Base-by-base conservation (phyloP, 768 basidiomycete genomes). In the Lactifluus echinatus region DNA sequence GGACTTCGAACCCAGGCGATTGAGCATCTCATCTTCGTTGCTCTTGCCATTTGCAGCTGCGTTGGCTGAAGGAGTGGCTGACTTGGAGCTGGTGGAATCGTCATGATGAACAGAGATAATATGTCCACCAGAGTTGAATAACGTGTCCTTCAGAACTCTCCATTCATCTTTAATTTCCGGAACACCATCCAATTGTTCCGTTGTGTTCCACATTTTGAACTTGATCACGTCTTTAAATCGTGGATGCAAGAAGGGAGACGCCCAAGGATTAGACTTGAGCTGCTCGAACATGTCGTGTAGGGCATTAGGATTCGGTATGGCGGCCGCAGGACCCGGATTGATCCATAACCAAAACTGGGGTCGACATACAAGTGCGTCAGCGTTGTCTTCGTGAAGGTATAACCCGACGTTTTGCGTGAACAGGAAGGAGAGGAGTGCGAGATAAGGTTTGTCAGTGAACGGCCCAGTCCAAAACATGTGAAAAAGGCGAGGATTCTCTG, bases 381-480 rank as follows among this genome's bases (percentile, higher is more conserved):
- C 68, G 3, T 76, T 71, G 59, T 77, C 74, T 26, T 73, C 66
- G 51, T 80, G 75, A 23, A 82, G 69, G 64, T 95, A 85, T 24
- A 99, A 76, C 14, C 87, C 91, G 15, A 88, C 80, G 67, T 96
- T 96, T 69, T 99, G 96, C 3, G 95, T 96, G 74, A 85, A 98
- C 34, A 98, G 79, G 77, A 93, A 99, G 17, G 93, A 96, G 23
- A 95, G 76, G 44, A 97, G 77, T 1, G 95, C 93, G 57, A 93
- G 82, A 76, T 99, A 98, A 2, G 96, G 96, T 70, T 97, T 97
- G 76, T 99, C 96, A 8, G 93, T 96, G 75, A 99, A 97, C 1
- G 92, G 86, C 0, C 96, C 95, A 1, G 94, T 90, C 95, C 96
- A 98, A 76, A 96, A 99, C 85, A 97, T 96, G 72, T 99, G 96